Evolutionary conservation across 1,284 basidiomycete species (phyloP).

Genomic region (Cryptococcus depauperatus): DNA sequence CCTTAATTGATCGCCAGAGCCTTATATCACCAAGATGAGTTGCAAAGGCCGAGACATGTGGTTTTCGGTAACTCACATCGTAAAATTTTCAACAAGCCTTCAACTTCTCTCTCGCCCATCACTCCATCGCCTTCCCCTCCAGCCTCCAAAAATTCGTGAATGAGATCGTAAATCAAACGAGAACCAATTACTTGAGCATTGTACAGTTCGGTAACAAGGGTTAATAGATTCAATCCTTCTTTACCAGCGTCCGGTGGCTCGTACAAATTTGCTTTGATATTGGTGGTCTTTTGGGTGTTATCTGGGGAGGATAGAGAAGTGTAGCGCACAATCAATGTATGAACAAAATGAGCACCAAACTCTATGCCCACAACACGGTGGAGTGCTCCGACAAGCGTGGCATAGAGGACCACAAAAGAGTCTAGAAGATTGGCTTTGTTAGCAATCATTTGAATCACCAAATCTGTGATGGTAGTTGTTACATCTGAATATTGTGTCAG

Average conservation of each 20-base stretch:
- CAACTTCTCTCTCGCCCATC: constrained; percentile 70
- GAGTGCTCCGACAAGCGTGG: constrained; percentile 74
- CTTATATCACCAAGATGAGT: constrained; percentile 49
- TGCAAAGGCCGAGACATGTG: too few species aligned
- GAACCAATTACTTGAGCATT: constrained; percentile 91
- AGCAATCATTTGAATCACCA: constrained; percentile 76
- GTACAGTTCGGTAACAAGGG: constrained; percentile 84
- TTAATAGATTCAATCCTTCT: constrained; percentile 79
- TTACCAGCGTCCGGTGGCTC: constrained; percentile 53
- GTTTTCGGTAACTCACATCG: constrained; percentile 54
- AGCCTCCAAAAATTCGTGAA: constrained; percentile 64
- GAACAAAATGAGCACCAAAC: constrained; percentile 80
- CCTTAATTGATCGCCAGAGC: constrained; percentile 77
- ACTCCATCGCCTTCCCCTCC: constrained; percentile 37
- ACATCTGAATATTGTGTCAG: too few species aligned
- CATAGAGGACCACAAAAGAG: constrained; percentile 84
- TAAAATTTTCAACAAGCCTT: constrained; percentile 76
- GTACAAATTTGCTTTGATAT: constrained; percentile 25
- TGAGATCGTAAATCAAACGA: constrained; percentile 79
- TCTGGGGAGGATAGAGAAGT: constrained; percentile 48
- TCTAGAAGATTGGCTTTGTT: constrained; percentile 76
- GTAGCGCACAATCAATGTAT: constrained; percentile 59
- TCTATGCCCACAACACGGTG: constrained; percentile 82
- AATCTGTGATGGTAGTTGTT: constrained; percentile 65
- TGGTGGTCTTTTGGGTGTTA: constrained; percentile 3